Evolutionary conservation across 768 basidiomycete species (phyloP).

Genomic region (Leccinum longicurvipes): DNA sequence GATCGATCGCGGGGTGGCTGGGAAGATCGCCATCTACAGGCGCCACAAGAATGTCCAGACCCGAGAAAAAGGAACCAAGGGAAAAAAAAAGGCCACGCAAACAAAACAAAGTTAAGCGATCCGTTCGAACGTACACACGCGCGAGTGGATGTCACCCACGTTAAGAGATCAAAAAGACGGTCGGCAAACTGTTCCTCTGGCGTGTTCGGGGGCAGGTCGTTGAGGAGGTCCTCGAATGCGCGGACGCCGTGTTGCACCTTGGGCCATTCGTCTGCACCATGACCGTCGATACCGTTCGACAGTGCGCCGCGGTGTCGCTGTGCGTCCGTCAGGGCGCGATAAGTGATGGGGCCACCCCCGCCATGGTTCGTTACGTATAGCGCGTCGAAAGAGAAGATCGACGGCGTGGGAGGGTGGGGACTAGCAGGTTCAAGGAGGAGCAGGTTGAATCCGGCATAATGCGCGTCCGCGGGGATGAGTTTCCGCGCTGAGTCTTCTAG

Average conservation of each 20-base stretch:
- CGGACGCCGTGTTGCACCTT: constrained; percentile 63
- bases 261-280: constrained; percentile 62
- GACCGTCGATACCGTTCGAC: constrained; percentile 74
- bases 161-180: constrained; percentile 61
- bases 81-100: neutral
- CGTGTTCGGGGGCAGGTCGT: constrained; percentile 32
- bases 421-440: constrained; percentile 53
- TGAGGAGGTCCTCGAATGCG: constrained; percentile 44
- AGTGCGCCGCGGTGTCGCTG: constrained; percentile 57
- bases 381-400: constrained; percentile 45
- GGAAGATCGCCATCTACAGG: constrained; percentile 26
- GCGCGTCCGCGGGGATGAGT: constrained; percentile 45
- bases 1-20: constrained; percentile 46
- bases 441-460: constrained; percentile 80
- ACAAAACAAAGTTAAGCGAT: constrained; percentile 4
- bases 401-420: constrained; percentile 3
- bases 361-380: constrained; percentile 68
- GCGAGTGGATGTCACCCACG: constrained; percentile 48
- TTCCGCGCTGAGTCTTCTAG: constrained; percentile 48
- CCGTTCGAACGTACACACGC: neutral
- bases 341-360: constrained; percentile 55
- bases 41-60: neutral
- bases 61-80: neutral
- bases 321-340: constrained; percentile 47
- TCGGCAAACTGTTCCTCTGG: constrained; percentile 54